Evolutionary conservation across 768 basidiomycete genomes (phyloP), one percentile per base, ranked within the genome.

Genomic region (Hypholoma sublateritium): DNA sequence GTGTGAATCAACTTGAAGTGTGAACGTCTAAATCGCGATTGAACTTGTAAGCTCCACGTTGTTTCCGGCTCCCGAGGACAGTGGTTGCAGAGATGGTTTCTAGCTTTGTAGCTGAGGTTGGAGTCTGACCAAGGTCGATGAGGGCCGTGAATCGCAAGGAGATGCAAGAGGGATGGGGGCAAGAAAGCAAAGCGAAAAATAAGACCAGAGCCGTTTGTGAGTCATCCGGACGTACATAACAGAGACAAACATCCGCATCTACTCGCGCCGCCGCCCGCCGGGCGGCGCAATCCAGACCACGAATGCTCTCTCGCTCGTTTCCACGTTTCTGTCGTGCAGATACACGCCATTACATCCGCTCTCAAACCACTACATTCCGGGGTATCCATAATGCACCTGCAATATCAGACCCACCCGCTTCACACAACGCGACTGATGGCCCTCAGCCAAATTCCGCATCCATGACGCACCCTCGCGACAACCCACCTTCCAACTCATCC

Each of bases 391-490:
- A 59, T 36, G 60, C 16, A 45, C 39, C 62, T 12, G 43, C 49
- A 19, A 58, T 63, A 12, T 58, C 62, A 32, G 68, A 71, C 52
- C 65, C 67, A 13, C 49, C 50, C 13, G 11, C 47, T 9, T 17
- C 63, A 6, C 32, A 22, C 22, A 12, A 32, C 5, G 28, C 28
- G 28, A 32, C 28, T 32, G 28, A 32, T 9, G 9, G 28, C 28
- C 28, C 28, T 9, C 28, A 32, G 28, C 5, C 28, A 32, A 44
- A 44, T 44, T 11, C 22, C 3, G 43, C n/a, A 24, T 19, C 65
- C 13, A 52, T 67, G 59, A 61, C 62, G 12, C 67, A 68, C 47
- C 66, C 65, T 53, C 61, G 57, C 44, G 65, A 69, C 49, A 47
- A 32, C 25, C 65, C 64, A 36, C 42, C 17, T 28, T 54, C 61